phyloP scores from a whole-genome alignment of 2,329 filamentous ascomycete species.

The Pestalotiopsis sp. region DNA sequence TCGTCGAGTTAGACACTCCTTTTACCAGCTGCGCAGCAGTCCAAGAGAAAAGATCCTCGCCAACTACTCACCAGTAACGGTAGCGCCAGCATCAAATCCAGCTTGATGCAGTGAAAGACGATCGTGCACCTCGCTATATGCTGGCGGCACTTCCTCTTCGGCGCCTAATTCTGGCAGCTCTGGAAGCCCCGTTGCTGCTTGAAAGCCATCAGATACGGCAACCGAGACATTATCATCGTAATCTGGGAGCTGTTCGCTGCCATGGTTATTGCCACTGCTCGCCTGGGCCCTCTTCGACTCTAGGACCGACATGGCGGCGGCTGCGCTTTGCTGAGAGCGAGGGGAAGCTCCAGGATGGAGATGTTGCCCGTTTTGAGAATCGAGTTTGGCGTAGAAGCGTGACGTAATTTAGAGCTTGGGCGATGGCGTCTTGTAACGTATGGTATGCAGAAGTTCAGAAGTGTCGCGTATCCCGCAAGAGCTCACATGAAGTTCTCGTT shows the following conservation, averaged over 20 bases:
- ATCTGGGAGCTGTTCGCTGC: background rate
- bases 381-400: background rate
- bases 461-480: background rate
- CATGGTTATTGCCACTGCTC: slow-evolving; percentile 2
- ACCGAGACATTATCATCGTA: background rate
- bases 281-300: slow-evolving; percentile 10
- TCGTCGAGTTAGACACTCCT: slow-evolving; percentile 11
- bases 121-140: slow-evolving; percentile 61
- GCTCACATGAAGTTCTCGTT: background rate
- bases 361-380: too few relatives aligned
- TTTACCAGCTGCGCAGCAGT: background rate
- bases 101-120: slow-evolving; percentile 63
- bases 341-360: background rate
- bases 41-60: background rate
- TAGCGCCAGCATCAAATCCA: slow-evolving; percentile 65
- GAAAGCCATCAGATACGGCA: slow-evolving; percentile 11
- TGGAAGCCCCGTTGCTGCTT: slow-evolving; percentile 18
- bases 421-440: background rate
- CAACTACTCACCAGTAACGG: slow-evolving; percentile 51
- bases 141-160: slow-evolving; percentile 50
- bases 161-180: slow-evolving; percentile 43
- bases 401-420: background rate
- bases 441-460: background rate
- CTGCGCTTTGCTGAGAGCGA: background rate
- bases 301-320: slow-evolving; percentile 13